These are phyloP conservation scores for Dothistroma septosporum DNA, from an alignment of 2,329 filamentous ascomycete genomes.

Conservation along the genomic window DNA sequence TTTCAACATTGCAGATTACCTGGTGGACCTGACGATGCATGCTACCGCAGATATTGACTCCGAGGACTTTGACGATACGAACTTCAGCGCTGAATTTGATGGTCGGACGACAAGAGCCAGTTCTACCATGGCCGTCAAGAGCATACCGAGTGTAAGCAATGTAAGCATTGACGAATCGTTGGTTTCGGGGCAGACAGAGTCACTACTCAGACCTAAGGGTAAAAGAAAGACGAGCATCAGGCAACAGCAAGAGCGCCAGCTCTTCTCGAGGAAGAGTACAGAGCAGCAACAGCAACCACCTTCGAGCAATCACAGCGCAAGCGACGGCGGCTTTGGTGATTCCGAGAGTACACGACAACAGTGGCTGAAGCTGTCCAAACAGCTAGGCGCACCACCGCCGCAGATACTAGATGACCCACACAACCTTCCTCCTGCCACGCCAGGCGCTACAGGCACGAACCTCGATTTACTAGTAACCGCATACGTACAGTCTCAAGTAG, in stretches of 20 bases:
- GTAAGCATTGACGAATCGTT: slow-evolving; percentile 58
- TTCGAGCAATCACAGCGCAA: slow-evolving; percentile 53
- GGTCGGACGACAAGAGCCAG: slow-evolving; percentile 70
- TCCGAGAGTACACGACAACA: slow-evolving; percentile 49
- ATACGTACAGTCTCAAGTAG: slow-evolving; percentile 75
- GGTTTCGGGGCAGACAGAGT: slow-evolving; percentile 41
- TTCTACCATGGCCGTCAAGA: slow-evolving; percentile 84
- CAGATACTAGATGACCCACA: slow-evolving; percentile 52
- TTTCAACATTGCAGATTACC: slow-evolving; percentile 97
- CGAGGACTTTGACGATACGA: slow-evolving; percentile 49
- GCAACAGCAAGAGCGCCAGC: slow-evolving; percentile 79
- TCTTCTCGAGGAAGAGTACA: slow-evolving; percentile 78
- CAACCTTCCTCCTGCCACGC: slow-evolving; percentile 28
- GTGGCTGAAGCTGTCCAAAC: slow-evolving; percentile 59
- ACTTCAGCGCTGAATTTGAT: slow-evolving; percentile 57
- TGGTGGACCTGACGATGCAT: slow-evolving; percentile 97
- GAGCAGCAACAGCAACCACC: slow-evolving; percentile 42
- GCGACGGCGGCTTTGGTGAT: slow-evolving; percentile 39
- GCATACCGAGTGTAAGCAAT: slow-evolving; percentile 77
- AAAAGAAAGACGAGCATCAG: slow-evolving; percentile 77
- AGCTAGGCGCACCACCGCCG: slow-evolving; percentile 47
- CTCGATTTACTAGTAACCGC: slow-evolving; percentile 75
- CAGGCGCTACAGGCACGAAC: slow-evolving; percentile 62
- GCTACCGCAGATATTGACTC: slow-evolving; percentile 59
- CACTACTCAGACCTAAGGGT: slow-evolving; percentile 59